Evolutionary conservation across 2,329 filamentous ascomycete species (phyloP).

Genomic region (Fusarium xylarioides): DNA sequence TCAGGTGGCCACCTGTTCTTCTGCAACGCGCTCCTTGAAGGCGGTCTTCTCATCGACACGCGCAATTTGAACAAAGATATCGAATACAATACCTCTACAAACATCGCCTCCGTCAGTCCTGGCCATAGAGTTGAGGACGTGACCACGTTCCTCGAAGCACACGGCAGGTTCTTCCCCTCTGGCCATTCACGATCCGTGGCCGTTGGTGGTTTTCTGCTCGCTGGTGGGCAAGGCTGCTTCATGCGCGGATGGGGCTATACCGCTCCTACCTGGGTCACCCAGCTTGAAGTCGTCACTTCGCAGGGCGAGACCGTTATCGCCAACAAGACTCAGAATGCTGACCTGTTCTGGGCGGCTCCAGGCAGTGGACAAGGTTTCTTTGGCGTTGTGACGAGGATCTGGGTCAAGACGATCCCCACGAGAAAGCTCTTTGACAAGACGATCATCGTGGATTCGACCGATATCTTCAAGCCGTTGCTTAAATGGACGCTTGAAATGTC

Average conservation of each 20-base stretch:
- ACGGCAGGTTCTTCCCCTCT: not conserved
- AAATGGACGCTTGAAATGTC: not conserved
- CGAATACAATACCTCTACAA: not conserved
- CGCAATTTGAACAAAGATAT: not conserved
- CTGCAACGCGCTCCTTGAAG: not conserved
- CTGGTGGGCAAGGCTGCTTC: not conserved
- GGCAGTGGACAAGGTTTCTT: conserved; percentile 19
- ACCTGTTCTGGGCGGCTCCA: conserved; percentile 12
- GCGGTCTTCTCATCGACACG: not conserved
- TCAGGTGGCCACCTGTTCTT: not conserved
- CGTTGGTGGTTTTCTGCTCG: not conserved
- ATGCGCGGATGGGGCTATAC: not conserved
- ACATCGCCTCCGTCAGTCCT: not conserved
- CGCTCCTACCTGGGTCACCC: not conserved
- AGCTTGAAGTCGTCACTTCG: not conserved
- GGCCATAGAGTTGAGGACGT: not conserved
- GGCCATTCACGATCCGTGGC: not conserved
- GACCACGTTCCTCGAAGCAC: not conserved
- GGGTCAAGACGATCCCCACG: not conserved
- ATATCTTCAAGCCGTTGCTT: not conserved
- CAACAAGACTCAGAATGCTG: conserved; percentile 9
- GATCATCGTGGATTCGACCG: not conserved
- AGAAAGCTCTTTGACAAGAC: not conserved
- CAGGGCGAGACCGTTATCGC: not conserved
- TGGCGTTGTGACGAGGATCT: conserved; percentile 13